These are phyloP conservation scores for Crithidia sp. DNA, from an alignment of 208 protist genomes.

Conservation along the genomic window DNA sequence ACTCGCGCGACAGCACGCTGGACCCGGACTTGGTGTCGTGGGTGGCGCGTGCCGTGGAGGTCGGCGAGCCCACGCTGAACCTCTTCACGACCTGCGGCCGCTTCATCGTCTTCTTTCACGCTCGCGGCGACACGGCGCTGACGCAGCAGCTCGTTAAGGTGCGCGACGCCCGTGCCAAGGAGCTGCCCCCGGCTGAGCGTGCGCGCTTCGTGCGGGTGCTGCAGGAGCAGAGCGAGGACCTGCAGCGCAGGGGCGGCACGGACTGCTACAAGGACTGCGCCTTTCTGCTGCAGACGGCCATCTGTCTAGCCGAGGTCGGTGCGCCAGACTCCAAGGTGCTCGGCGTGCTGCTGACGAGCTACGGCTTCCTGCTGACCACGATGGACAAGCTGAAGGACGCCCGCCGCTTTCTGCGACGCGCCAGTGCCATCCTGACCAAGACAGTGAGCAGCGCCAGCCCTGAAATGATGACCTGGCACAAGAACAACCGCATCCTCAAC, in stretches of 20 bases:
- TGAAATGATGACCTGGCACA: constrained; percentile 58
- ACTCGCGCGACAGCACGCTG: constrained; percentile 30
- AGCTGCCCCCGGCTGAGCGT: constrained; percentile 32
- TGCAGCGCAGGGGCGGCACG: constrained; percentile 29
- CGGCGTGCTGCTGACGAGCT: constrained; percentile 49
- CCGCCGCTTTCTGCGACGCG: constrained; percentile 40
- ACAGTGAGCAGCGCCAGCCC: constrained; percentile 30
- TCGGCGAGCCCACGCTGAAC: constrained; percentile 42
- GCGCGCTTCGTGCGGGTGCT: constrained; percentile 39
- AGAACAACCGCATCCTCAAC: constrained; percentile 50
- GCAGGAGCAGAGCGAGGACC: constrained; percentile 41
- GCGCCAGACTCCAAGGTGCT: constrained; percentile 37
- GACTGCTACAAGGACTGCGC: constrained; percentile 47
- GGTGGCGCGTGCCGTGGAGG: constrained; percentile 37
- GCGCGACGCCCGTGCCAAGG: constrained; percentile 37
- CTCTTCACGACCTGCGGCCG: constrained; percentile 55
- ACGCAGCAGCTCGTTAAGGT: constrained; percentile 40
- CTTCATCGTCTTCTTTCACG: constrained; percentile 43
- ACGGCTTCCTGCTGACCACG: constrained; percentile 45
- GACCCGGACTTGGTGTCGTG: constrained; percentile 37
- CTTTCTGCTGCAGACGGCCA: constrained; percentile 45
- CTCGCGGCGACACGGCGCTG: constrained; percentile 30
- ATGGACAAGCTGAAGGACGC: constrained; percentile 48
- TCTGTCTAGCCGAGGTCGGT: constrained; percentile 40
- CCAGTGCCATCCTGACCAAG: constrained; percentile 42